Evolutionary conservation across 2,329 filamentous ascomycete genomes (phyloP).

Genomic region (Pseudogymnoascus sp.): DNA sequence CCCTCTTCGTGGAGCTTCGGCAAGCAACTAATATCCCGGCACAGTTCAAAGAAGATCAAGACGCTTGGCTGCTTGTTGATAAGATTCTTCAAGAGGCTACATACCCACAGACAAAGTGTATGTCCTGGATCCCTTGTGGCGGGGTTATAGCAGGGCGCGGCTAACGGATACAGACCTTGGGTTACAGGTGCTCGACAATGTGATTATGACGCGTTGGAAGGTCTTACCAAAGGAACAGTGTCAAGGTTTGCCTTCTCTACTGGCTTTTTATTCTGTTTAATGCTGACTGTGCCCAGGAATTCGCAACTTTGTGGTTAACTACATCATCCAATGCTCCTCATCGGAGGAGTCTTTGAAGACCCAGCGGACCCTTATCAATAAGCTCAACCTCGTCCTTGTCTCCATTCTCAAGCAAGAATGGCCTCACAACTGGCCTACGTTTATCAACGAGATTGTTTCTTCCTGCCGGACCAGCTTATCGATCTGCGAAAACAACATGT

Average conservation of each 20-base stretch:
- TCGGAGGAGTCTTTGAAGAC: slow-evolving; percentile 79
- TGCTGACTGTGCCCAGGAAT: slow-evolving; percentile 57
- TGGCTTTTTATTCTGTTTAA: neutral
- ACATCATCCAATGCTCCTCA: slow-evolving; percentile 89
- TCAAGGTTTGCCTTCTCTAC: slow-evolving; percentile 54
- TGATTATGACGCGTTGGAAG: slow-evolving; percentile 99
- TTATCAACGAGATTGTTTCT: slow-evolving; percentile 98
- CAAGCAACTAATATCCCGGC: slow-evolving; percentile 19
- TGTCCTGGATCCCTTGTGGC: slow-evolving; percentile 29
- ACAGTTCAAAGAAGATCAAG: slow-evolving; percentile 97
- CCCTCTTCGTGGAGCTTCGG: neutral
- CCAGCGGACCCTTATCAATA: slow-evolving; percentile 89
- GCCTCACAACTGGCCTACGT: slow-evolving; percentile 99
- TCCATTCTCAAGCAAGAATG: slow-evolving; percentile 98
- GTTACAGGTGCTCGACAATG: slow-evolving; percentile 92
- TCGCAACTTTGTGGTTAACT: slow-evolving; percentile 97
- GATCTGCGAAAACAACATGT: slow-evolving; percentile 99
- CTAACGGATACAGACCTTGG: slow-evolving; percentile 62
- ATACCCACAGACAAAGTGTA: slow-evolving; percentile 95
- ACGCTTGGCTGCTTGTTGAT: slow-evolving; percentile 95
- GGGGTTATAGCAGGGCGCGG: neutral
- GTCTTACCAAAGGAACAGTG: slow-evolving; percentile 93
- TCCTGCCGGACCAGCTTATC: slow-evolving; percentile 92
- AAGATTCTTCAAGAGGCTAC: slow-evolving; percentile 90
- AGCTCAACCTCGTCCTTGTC: slow-evolving; percentile 94